Conservation (phyloP, 1,284 basidiomycete genomes). For the Puccinia triticina region DNA sequence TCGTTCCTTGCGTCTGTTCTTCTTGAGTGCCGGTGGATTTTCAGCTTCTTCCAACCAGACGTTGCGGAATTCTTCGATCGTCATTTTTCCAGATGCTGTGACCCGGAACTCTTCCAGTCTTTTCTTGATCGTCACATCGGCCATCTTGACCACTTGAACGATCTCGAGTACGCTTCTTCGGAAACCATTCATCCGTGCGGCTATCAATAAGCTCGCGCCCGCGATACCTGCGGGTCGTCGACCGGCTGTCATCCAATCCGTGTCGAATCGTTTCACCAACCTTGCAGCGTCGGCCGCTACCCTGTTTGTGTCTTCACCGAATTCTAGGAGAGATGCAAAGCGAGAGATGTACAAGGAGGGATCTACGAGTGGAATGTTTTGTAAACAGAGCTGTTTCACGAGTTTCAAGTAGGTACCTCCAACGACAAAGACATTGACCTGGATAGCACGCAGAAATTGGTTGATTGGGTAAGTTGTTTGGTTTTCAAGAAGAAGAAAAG, state of each 20-base stretch:
- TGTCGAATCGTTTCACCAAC: conserved; percentile 89
- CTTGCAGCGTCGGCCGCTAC: conserved; percentile 93
- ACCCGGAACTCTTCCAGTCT: conserved; percentile 93
- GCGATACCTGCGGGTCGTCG: conserved; percentile 95
- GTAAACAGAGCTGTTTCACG: conserved; percentile 82
- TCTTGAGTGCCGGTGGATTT: conserved; percentile 84
- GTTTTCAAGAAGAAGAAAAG: not conserved
- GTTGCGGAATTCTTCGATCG: conserved; percentile 85
- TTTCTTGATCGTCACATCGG: conserved; percentile 88
- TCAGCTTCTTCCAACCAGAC: conserved; percentile 89
- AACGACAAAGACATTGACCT: conserved; percentile 98
- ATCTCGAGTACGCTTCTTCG: conserved; percentile 89
- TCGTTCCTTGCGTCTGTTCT: conserved; percentile 73
- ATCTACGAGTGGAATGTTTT: conserved; percentile 81
- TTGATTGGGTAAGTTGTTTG: not conserved
- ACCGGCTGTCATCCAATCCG: conserved; percentile 96
- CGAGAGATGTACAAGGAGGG: conserved; percentile 96
- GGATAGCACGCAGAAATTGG: not conserved
- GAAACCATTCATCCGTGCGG: conserved; percentile 98
- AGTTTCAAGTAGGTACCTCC: conserved; percentile 95
- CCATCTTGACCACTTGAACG: conserved; percentile 92
- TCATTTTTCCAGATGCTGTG: conserved; percentile 81
- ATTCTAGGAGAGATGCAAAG: conserved; percentile 94
- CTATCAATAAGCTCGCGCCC: conserved; percentile 89
- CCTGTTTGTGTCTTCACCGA: conserved; percentile 87